A percentile compares a stretch with the other conserved stretches of the same genome.
These are phyloP conservation scores for Cubamyces sp. DNA, from an alignment of 768 basidiomycete species.

Conservation along the genomic window DNA sequence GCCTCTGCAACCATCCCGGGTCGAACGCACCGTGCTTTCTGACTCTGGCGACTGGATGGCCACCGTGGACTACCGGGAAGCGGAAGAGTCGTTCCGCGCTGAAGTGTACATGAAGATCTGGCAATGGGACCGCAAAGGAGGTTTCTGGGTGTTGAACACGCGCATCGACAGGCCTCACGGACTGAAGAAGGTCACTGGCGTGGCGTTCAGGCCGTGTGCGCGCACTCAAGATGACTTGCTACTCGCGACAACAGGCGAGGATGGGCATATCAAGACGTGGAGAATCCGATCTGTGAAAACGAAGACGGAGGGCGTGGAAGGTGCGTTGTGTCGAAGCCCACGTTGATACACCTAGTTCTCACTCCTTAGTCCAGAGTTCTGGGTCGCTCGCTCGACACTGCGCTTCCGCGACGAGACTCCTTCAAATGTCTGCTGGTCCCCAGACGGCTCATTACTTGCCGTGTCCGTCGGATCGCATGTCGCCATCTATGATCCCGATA, in stretches of 20 bases:
- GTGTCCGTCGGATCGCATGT: constrained; percentile 69
- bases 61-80: constrained; percentile 78
- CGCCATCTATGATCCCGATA: constrained; percentile 73
- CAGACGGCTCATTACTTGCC: constrained; percentile 84
- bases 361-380: constrained; percentile 54
- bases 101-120: constrained; percentile 90
- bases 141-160: constrained; percentile 79
- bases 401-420: constrained; percentile 71
- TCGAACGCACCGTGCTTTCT: constrained; percentile 72
- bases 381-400: constrained; percentile 79
- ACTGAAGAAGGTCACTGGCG: constrained; percentile 55
- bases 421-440: constrained; percentile 73
- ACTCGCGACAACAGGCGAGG: constrained; percentile 76
- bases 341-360: background rate
- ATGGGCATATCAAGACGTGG: constrained; percentile 85
- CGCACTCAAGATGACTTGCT: constrained; percentile 39
- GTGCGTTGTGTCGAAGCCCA: constrained; percentile 40
- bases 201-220: constrained; percentile 67
- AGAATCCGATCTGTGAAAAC: constrained; percentile 52
- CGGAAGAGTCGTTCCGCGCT: constrained; percentile 62
- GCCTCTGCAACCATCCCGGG: constrained; percentile 71
- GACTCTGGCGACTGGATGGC: constrained; percentile 87
- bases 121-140: constrained; percentile 73
- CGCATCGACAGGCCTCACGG: constrained; percentile 91
- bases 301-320: constrained; percentile 54